Evolutionary conservation across 2,329 filamentous ascomycete species (phyloP).

Genomic region (Berkeleyomyces basicola): DNA sequence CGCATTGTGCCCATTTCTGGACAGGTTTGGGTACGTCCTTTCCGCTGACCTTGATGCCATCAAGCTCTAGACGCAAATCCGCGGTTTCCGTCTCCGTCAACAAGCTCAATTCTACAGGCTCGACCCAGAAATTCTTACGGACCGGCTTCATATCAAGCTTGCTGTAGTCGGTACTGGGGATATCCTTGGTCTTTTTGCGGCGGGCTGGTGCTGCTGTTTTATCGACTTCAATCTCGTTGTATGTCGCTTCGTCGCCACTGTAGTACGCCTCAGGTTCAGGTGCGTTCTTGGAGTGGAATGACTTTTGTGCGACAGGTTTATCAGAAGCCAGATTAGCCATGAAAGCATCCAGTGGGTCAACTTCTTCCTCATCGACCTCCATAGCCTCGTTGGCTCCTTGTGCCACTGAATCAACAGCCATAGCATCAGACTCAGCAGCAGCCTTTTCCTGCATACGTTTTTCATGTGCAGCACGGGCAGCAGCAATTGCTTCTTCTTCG

Average conservation of each 20-base stretch:
- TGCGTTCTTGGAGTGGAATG: conserved; percentile 27
- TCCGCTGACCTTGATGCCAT: conserved; percentile 87
- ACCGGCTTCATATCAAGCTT: conserved; percentile 77
- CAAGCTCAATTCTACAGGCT: conserved; percentile 66
- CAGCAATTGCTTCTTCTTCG: conserved; percentile 77
- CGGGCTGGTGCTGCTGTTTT: conserved; percentile 37
- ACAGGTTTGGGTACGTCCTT: conserved; percentile 84
- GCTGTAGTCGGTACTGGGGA: conserved; percentile 71
- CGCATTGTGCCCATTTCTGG: conserved; percentile 92
- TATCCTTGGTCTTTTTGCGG: conserved; percentile 77
- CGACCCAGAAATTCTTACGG: conserved; percentile 87
- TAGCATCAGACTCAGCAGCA: conserved; percentile 14
- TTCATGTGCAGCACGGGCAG: conserved; percentile 70
- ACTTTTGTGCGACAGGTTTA: conserved; percentile 17
- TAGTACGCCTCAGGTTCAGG: conserved; percentile 75
- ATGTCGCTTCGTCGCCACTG: conserved; percentile 60
- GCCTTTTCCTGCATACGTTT: conserved; percentile 42
- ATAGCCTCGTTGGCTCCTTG: conserved; percentile 28
- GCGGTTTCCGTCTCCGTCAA: conserved; percentile 75
- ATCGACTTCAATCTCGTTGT: conserved; percentile 32
- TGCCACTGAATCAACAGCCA: conserved; percentile 16
- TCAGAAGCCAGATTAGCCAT: conserved; percentile 56
- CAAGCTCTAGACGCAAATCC: conserved; percentile 69
- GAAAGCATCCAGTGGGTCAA: conserved; percentile 92
- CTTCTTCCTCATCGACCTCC: conserved; percentile 39